Base-by-base conservation (phyloP, 352 stramenopile genomes). In the Phytophthora litchii region DNA sequence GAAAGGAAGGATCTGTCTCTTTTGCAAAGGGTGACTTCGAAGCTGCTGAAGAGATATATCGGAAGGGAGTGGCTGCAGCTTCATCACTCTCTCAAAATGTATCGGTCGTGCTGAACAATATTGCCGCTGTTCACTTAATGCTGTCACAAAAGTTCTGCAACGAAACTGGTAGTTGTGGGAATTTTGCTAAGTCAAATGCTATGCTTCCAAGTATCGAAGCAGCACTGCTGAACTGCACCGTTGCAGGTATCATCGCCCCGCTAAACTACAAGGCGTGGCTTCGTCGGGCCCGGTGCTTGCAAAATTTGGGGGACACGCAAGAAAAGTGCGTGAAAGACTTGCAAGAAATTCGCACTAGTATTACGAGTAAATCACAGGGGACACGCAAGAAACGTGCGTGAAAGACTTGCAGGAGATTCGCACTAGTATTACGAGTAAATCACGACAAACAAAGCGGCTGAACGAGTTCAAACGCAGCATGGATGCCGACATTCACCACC, bases 231-330 rank as follows among this genome's bases (percentile, higher is more conserved):
- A 70, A 73, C 12, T 64, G 53, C 36, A 67, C 57, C 0, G 58
- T 76, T 34, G 58, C 67, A 27, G 67, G 63, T 1, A 61, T 73
- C 4, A 40, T 76, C 0, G 67, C 73, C 9, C 58, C 63, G 1
- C 32, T 70, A 0, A 76, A 76, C 13, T 6, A 38, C 35, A 76
- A 72, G 14, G 63, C 53, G n/a, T 76, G 67, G 67, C 5, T 56
- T 48, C 53, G 67, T 54, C 57, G 58, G n/a, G 34, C 38, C 1
- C 38, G 59, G 0, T 66, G 63, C 7, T 60, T 73, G n/a, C 13
- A 58, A 35, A 38, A 37, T 3, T 19, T 73, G 37, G 53, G 53
- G 1, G 66, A 58, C 23, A 21, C 25, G 2, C 38, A 32, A 7
- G 27, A 50, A 10, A 37, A 38, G 2, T 70, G 53, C 17, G 36